Evolutionary conservation across 2,329 filamentous ascomycete genomes (phyloP).

Genomic region (Fusarium austroafricanum): DNA sequence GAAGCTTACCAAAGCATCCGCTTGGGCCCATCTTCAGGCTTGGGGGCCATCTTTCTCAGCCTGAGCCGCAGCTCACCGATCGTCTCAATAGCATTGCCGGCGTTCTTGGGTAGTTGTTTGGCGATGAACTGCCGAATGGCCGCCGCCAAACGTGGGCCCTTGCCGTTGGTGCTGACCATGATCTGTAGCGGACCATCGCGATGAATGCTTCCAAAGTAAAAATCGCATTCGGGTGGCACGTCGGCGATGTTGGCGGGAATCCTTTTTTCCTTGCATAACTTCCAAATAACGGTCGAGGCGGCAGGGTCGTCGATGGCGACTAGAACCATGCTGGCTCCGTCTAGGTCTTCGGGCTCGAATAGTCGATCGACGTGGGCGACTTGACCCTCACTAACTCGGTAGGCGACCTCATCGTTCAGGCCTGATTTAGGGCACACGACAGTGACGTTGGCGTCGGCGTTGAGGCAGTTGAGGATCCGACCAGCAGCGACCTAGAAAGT

Average conservation of each 20-base stretch:
- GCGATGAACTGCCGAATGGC: constrained; percentile 88
- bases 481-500: constrained; percentile 85
- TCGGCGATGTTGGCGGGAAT: constrained; percentile 97
- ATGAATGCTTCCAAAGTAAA: constrained; percentile 97
- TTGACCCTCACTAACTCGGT: constrained; percentile 79
- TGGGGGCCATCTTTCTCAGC: constrained; percentile 80
- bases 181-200: constrained; percentile 95
- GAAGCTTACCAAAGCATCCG: constrained; percentile 84
- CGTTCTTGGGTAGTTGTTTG: constrained; percentile 77
- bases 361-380: constrained; percentile 84
- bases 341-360: constrained; percentile 89
- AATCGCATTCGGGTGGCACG: constrained; percentile 96
- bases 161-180: constrained; percentile 99
- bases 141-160: constrained; percentile 90
- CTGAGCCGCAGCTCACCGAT: constrained; percentile 84
- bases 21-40: constrained; percentile 79
- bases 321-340: constrained; percentile 86
- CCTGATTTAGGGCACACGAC: constrained; percentile 84
- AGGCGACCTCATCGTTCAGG: constrained; percentile 88
- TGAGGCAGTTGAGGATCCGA: constrained; percentile 92
- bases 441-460: constrained; percentile 91
- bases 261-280: constrained; percentile 85
- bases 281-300: constrained; percentile 92
- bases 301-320: constrained; percentile 93
- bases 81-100: constrained; percentile 85